Evolutionary conservation across 148 eudicot species (phyloP).

Genomic region (Persicaria maculosa): DNA sequence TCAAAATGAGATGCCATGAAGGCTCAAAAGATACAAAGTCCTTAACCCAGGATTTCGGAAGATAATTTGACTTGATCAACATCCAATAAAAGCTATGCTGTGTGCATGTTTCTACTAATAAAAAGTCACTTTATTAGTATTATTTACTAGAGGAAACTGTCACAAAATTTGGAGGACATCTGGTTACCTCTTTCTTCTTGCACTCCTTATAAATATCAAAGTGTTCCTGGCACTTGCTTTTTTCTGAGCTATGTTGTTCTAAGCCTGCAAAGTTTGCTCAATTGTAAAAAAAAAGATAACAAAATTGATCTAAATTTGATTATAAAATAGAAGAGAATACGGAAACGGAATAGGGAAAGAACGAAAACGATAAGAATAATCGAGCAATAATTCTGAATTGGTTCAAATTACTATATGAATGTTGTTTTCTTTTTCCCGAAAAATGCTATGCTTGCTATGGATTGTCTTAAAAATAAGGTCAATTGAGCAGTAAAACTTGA

Average conservation of each 20-base stretch:
- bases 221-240: slow-evolving; percentile 89
- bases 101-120: neutral
- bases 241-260: slow-evolving; percentile 61
- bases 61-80: neutral
- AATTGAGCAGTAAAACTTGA: neutral
- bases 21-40: neutral
- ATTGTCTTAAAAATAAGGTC: neutral
- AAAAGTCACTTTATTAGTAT: neutral
- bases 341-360: neutral
- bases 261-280: slow-evolving; percentile 43
- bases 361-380: neutral
- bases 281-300: neutral
- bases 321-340: neutral
- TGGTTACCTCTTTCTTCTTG: slow-evolving; percentile 85
- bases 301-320: neutral
- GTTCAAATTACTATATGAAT: neutral
- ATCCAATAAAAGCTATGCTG: neutral
- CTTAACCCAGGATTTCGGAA: neutral
- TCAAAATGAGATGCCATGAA: neutral
- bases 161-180: neutral
- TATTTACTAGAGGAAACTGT: neutral
- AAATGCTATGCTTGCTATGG: neutral
- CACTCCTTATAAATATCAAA: slow-evolving; percentile 97
- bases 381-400: neutral
- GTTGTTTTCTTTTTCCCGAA: neutral